Conservation (phyloP, 2,329 filamentous ascomycete genomes). For the Penicillium sp. region DNA sequence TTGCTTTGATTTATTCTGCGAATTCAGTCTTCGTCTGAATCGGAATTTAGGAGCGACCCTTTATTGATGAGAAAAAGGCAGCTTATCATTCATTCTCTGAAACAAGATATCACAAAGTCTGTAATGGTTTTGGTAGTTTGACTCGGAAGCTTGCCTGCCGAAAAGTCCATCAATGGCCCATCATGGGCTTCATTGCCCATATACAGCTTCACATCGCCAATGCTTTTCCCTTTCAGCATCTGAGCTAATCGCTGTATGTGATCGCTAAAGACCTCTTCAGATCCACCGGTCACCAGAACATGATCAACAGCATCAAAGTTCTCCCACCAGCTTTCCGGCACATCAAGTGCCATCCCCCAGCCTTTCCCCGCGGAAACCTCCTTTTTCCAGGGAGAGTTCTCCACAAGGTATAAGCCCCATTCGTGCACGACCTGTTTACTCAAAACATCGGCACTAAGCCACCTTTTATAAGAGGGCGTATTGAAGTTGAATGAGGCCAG, state of each 20-base stretch:
- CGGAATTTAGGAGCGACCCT: too few relatives aligned
- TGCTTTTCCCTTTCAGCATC: neutral
- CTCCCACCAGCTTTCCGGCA: constrained; percentile 24
- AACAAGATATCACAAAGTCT: constrained; percentile 5
- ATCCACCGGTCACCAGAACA: constrained; percentile 20
- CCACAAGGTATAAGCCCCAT: constrained; percentile 18
- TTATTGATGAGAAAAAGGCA: too few relatives aligned
- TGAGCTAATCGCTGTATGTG: constrained; percentile 16
- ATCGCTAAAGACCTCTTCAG: constrained; percentile 26
- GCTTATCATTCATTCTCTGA: neutral
- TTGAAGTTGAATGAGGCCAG: constrained; percentile 17
- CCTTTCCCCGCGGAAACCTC: constrained; percentile 20
- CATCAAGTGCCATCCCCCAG: constrained; percentile 29
- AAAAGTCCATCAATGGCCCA: constrained; percentile 27
- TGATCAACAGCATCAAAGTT: constrained; percentile 11
- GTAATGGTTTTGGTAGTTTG: constrained; percentile 15
- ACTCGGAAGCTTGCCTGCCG: constrained; percentile 12
- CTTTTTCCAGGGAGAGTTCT: constrained; percentile 21
- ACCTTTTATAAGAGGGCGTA: constrained; percentile 11
- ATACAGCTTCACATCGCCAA: constrained; percentile 8
- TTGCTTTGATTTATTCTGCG: too few relatives aligned
- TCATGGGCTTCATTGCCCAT: constrained; percentile 26
- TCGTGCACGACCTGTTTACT: constrained; percentile 4
- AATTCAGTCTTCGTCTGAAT: too few relatives aligned
- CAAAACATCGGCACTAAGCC: constrained; percentile 18